Evolutionary conservation across 2,329 filamentous ascomycete species (phyloP), one percentile per base, ranked within the genome.

Genomic region (Tolypocladium inflatum): DNA sequence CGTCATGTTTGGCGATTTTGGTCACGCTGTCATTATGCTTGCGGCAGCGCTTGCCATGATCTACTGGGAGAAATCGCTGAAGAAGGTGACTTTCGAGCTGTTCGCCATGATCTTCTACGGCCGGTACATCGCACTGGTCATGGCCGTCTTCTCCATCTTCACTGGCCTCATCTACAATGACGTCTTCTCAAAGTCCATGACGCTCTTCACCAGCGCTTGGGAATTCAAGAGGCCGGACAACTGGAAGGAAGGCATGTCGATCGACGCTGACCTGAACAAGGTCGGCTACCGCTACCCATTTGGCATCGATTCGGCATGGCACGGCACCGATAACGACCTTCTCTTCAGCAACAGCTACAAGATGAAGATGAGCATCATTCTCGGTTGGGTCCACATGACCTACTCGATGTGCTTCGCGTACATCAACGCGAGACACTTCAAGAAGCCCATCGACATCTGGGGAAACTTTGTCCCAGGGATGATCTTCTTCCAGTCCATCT

Each of bases 401-500:
- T 99, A 96, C 77, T 97, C 94, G 21, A 84, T 99, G 52, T 92
- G 89, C 78, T 87, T 96, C 70, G 88, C 94, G 30, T 94, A 89
- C 69, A 84, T 96, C 80, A 99, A 99, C 70, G 93, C 91, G 55
- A 87, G 87, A 58, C 91, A 97, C 75, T 99, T 97, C 81, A 93
- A 92, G 79, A 90, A 87, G 63, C 90, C 90, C 53, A 90, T 97
- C 65, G 95, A 99, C 68, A 92, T 99, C 66, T 96, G 90, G 85
- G 94, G 91, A 64, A 97, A 97, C 76, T 99, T 99, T 69, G 77
- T 99, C 54, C 94, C 94, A 8, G 93, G 94, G 56, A 96, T 99
- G 93, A 91, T 99, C 68, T 99, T 99, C 79, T 97, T 99, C 84
- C 95, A 99, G 78, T 86, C 91, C 63, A 99, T 99, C 71, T 99